Evolutionary conservation across 352 stramenopile species (phyloP).

Genomic region (Phytophthora quininea): DNA sequence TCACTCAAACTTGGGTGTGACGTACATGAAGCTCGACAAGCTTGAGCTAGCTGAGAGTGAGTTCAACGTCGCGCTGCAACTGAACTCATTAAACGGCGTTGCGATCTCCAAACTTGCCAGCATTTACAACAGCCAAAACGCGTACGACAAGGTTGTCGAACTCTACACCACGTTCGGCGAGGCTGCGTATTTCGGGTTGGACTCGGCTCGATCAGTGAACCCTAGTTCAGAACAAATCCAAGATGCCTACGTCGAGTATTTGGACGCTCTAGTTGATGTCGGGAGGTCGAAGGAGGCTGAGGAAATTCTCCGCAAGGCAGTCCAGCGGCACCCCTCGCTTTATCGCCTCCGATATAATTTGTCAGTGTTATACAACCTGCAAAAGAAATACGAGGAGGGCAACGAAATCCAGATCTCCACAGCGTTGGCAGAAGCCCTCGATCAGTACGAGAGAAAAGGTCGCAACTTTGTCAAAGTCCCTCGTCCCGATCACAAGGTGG

Average conservation of each 20-base stretch:
- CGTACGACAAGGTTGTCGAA: slow-evolving; percentile 29
- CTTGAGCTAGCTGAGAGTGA: slow-evolving; percentile 22
- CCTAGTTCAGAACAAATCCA: slow-evolving; percentile 30
- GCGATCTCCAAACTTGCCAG: slow-evolving; percentile 26
- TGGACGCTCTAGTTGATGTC: slow-evolving; percentile 41
- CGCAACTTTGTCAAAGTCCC: slow-evolving; percentile 34
- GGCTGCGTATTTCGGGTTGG: slow-evolving; percentile 8
- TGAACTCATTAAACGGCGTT: slow-evolving; percentile 22
- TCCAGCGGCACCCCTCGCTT: slow-evolving; percentile 30
- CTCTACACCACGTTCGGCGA: slow-evolving; percentile 35
- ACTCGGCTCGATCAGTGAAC: not conserved
- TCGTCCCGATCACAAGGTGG: slow-evolving; percentile 29
- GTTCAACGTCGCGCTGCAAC: slow-evolving; percentile 19
- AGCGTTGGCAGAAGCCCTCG: slow-evolving; percentile 39
- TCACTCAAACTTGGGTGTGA: slow-evolving; percentile 35
- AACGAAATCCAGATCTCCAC: slow-evolving; percentile 43
- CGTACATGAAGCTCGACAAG: slow-evolving; percentile 18
- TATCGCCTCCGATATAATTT: slow-evolving; percentile 65
- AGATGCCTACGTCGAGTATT: slow-evolving; percentile 44
- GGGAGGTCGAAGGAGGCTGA: slow-evolving; percentile 38
- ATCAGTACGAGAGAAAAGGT: slow-evolving; percentile 34
- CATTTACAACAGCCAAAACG: slow-evolving; percentile 24
- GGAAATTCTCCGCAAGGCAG: slow-evolving; percentile 31
- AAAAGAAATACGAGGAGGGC: slow-evolving; percentile 28
- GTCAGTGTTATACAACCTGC: slow-evolving; percentile 43